Base-by-base conservation (phyloP, 495 filamentous ascomycete genomes). In the Xylaria nigripes region DNA sequence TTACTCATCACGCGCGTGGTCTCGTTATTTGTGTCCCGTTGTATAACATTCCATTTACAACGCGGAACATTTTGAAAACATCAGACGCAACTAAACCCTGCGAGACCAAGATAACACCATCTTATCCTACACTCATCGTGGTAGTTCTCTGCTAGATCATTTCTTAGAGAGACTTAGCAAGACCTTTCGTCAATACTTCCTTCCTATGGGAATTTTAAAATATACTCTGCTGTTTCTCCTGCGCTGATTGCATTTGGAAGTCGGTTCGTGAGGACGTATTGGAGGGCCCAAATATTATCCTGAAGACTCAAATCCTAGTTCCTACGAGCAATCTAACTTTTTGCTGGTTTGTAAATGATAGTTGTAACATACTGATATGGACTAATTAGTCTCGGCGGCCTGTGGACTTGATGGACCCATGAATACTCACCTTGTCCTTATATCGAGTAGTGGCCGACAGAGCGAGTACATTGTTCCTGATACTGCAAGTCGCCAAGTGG, bases 401-500 rank as follows among this genome's bases (percentile, higher is more conserved):
- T 27, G n/a, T 64, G 2, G 24, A 10, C 12, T 25, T n/a, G 16
- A 24, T 34, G 21, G 32, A 30, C 25, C 66, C 54, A 21, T 40
- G 9, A 1, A 44, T 50, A 65, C 72, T 59, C 73, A 95, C 93
- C 85, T 98, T 98, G 67, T 84, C 85, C 75, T 89, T 92, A 69
- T 97, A 97, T 71, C 93, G 80, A 18, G 94, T 98, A 15, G 93
- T 98, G 16, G 89, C 93, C 65, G 90, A 96, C 3, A 95, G 93
- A n/a, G 94, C 93, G 55, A 98, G 77, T 24, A 97, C 87, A 50
- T 88, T 86, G 54, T 95, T 87, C 71, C 95, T 96, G 69, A 98
- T 98, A 69, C 90, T 96, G 74, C 90, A 96, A 3, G 93, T 98
- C n/a, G 92, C 92, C 44, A 98, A 74, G 68, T 98, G 93, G 59